A percentile compares a stretch with the other conserved stretches of the same genome.
phyloP scores from a whole-genome alignment of 129 eudicot genomes.

The Centella asiatica region DNA sequence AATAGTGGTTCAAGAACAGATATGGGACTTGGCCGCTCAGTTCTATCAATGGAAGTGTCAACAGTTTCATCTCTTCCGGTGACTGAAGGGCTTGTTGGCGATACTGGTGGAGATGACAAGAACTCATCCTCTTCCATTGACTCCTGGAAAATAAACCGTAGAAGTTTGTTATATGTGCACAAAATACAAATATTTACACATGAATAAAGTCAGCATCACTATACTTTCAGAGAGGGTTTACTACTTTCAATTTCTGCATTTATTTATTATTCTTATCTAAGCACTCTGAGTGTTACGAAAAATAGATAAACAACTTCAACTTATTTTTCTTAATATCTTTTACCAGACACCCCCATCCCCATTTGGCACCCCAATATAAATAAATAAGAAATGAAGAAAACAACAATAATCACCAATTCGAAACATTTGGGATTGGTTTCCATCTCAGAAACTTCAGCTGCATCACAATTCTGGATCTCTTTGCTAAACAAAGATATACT shows the following conservation, averaged over 20 bases:
- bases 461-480: slow-evolving; percentile 16
- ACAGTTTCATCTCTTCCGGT: slow-evolving; percentile 21
- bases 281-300: background rate
- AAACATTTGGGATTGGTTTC: slow-evolving; percentile 21
- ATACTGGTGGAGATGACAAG: slow-evolving; percentile 26
- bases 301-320: no score
- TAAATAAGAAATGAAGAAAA: background rate
- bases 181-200: background rate
- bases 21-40: slow-evolving; percentile 71
- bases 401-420: slow-evolving; percentile 21
- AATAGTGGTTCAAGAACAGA: slow-evolving; percentile 87
- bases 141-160: slow-evolving; percentile 37
- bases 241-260: background rate
- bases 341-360: no score
- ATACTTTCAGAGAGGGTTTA: background rate
- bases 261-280: no score
- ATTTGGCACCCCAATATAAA: background rate
- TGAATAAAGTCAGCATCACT: background rate
- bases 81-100: slow-evolving; percentile 30
- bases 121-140: slow-evolving; percentile 30
- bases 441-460: slow-evolving; percentile 22
- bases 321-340: no score
- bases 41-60: slow-evolving; percentile 30
- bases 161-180: slow-evolving; percentile 6
- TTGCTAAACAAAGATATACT: slow-evolving; percentile 9